phyloP scores from a whole-genome alignment of 2,329 filamentous ascomycete genomes.

The Laburnicola sp. region DNA sequence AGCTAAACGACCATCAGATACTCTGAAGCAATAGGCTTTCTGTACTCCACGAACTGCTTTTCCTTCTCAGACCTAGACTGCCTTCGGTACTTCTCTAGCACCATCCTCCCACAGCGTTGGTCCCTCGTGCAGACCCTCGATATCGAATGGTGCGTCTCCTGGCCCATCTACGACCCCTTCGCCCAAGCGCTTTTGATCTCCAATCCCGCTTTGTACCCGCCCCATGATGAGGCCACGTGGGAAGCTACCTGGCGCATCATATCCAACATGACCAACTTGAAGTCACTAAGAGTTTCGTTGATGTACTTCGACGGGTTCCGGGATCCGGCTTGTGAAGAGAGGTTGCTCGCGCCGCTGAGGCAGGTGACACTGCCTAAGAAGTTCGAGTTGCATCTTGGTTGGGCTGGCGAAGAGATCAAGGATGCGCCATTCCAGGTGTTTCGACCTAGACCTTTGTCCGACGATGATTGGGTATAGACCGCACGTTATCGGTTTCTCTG shows the following conservation, averaged over 20 bases:
- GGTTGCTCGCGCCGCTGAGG: constrained; percentile 20
- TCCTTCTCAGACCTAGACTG: constrained; percentile 29
- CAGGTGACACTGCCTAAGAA: constrained; percentile 15
- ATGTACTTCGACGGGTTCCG: constrained; percentile 26
- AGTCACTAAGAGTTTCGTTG: constrained; percentile 18
- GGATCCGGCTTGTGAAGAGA: constrained; percentile 20
- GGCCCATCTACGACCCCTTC: constrained; percentile 27
- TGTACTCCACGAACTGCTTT: constrained; percentile 28
- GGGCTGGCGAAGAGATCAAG: constrained; percentile 17
- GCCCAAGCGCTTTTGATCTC: constrained; percentile 20
- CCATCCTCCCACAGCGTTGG: constrained; percentile 23
- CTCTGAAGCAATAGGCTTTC: constrained; percentile 22
- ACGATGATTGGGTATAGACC: constrained; percentile 1
- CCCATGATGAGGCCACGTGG: constrained; percentile 30
- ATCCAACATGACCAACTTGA: constrained; percentile 20
- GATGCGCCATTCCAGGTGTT: constrained; percentile 40
- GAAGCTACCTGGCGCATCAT: constrained; percentile 29
- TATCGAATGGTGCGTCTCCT: constrained; percentile 24
- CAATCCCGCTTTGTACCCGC: constrained; percentile 23
- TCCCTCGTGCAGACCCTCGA: constrained; percentile 18
- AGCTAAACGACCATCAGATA: constrained; percentile 15
- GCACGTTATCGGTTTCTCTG: too few species aligned
- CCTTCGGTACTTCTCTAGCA: constrained; percentile 25
- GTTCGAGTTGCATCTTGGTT: constrained; percentile 24
- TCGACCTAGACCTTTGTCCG: constrained; percentile 6